A percentile compares a stretch with the other conserved stretches of the same genome.
phyloP scores from a whole-genome alignment of 768 basidiomycete species.

The Multifurca ochricompacta region DNA sequence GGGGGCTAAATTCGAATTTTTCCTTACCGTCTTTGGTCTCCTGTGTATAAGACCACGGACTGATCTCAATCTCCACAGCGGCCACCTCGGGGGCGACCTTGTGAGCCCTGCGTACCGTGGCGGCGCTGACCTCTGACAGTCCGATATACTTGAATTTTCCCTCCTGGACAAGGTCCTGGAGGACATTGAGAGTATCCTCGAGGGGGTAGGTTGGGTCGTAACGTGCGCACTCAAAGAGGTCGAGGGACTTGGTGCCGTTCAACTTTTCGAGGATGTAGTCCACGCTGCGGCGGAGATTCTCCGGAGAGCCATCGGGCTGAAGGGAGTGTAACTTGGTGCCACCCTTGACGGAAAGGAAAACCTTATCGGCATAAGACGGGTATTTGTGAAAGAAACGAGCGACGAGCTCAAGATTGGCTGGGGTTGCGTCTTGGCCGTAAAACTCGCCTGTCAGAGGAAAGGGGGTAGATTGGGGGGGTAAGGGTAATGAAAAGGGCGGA shows the following conservation, averaged over 20 bases:
- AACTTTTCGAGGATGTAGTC: constrained; percentile 37
- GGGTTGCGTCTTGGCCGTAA: constrained; percentile 38
- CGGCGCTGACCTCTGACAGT: constrained; percentile 45
- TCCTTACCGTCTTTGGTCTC: constrained; percentile 38
- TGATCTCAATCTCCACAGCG: constrained; percentile 61
- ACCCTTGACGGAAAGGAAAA: constrained; percentile 45
- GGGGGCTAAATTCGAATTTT: background rate
- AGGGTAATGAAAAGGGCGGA: background rate
- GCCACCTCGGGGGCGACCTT: constrained; percentile 46
- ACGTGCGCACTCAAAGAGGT: constrained; percentile 51
- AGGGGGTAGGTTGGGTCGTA: constrained; percentile 37
- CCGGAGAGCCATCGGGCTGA: constrained; percentile 28
- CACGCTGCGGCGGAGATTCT: constrained; percentile 44
- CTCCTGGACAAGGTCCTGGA: constrained; percentile 43
- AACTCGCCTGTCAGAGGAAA: constrained; percentile 39
- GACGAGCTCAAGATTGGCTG: constrained; percentile 43
- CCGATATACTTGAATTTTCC: constrained; percentile 55
- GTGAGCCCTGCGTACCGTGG: constrained; percentile 36
- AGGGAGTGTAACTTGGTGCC: background rate
- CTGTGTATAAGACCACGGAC: constrained; percentile 50
- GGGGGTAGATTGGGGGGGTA: no score
- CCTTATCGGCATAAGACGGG: constrained; percentile 37
- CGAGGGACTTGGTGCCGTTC: constrained; percentile 46
- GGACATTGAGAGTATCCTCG: constrained; percentile 37
- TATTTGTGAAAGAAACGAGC: constrained; percentile 42